A percentile compares a stretch with the other conserved stretches of the same genome.
phyloP scores from a whole-genome alignment of 352 stramenopile genomes.

The Globisporangium spinosum region DNA sequence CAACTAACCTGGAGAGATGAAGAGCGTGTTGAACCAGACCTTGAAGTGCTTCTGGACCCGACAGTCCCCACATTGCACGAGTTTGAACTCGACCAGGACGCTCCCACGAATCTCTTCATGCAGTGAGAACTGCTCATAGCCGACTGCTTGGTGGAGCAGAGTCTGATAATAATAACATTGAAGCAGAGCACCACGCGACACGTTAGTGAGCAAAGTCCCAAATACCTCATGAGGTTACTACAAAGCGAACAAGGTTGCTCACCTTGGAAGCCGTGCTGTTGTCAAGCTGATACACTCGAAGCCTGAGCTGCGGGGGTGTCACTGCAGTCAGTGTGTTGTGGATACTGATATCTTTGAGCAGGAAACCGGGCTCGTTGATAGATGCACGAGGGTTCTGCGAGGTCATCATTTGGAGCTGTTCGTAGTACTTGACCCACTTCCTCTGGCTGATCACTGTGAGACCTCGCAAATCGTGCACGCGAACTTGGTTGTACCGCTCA shows the following conservation, averaged over 20 bases:
- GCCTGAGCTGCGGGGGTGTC: conserved; percentile 24
- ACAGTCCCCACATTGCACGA: conserved; percentile 32
- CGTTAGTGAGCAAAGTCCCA: neutral
- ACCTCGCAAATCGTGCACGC: conserved; percentile 49
- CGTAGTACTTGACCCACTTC: conserved; percentile 74
- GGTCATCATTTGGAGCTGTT: conserved; percentile 18
- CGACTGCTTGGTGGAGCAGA: conserved; percentile 45
- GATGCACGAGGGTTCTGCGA: neutral
- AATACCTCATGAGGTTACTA: too few relatives aligned
- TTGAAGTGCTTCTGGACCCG: conserved; percentile 64
- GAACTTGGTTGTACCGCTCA: conserved; percentile 62
- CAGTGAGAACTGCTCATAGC: conserved; percentile 48
- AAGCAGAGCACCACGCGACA: neutral
- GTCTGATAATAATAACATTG: conserved; percentile 9
- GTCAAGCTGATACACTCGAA: conserved; percentile 44
- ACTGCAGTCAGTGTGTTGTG: conserved; percentile 18
- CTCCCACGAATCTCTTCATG: conserved; percentile 42
- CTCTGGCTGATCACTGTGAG: conserved; percentile 66
- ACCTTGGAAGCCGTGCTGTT: conserved; percentile 28
- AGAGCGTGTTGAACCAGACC: conserved; percentile 70
- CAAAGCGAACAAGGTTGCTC: too few relatives aligned
- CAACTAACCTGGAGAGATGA: conserved; percentile 30
- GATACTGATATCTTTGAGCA: conserved; percentile 12
- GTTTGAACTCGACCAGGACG: conserved; percentile 59
- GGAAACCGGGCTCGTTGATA: conserved; percentile 7